Evolutionary conservation across 768 basidiomycete species (phyloP).

Genomic region (Gymnopilus dilepis): DNA sequence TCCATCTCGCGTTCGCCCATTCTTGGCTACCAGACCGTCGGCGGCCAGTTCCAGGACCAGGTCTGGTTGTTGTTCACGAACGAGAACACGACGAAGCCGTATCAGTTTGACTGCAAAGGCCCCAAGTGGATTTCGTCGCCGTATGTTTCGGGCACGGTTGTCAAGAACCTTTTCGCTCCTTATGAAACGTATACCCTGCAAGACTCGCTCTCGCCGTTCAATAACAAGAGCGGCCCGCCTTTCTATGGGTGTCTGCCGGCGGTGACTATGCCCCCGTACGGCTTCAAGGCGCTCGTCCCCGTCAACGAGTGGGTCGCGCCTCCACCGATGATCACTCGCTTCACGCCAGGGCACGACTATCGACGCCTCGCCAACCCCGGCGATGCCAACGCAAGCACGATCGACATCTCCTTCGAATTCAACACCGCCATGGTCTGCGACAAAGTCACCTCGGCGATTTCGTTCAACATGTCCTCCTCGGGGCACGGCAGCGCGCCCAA

Average conservation of each 20-base stretch:
- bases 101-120: conserved; percentile 62
- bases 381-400: conserved; percentile 56
- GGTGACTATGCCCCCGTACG: conserved; percentile 73
- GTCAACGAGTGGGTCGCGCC: conserved; percentile 67
- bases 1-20: conserved; percentile 76
- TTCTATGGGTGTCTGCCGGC: conserved; percentile 75
- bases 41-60: conserved; percentile 63
- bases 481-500: conserved; percentile 62
- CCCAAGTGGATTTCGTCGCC: conserved; percentile 82
- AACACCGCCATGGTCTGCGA: conserved; percentile 77
- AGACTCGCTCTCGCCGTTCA: conserved; percentile 69
- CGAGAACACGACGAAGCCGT: conserved; percentile 75
- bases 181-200: conserved; percentile 79
- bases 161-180: conserved; percentile 82
- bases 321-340: conserved; percentile 76
- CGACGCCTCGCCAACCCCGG: conserved; percentile 58
- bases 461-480: conserved; percentile 73
- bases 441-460: conserved; percentile 64
- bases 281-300: conserved; percentile 86
- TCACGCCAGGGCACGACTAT: conserved; percentile 86
- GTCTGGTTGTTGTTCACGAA: conserved; percentile 90
- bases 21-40: conserved; percentile 59
- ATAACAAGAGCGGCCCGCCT: conserved; percentile 60
- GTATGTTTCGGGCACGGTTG: conserved; percentile 58
- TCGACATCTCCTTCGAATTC: conserved; percentile 81